Conservation (phyloP, 139 green algal genomes). For the Haematococcus sp. region DNA sequence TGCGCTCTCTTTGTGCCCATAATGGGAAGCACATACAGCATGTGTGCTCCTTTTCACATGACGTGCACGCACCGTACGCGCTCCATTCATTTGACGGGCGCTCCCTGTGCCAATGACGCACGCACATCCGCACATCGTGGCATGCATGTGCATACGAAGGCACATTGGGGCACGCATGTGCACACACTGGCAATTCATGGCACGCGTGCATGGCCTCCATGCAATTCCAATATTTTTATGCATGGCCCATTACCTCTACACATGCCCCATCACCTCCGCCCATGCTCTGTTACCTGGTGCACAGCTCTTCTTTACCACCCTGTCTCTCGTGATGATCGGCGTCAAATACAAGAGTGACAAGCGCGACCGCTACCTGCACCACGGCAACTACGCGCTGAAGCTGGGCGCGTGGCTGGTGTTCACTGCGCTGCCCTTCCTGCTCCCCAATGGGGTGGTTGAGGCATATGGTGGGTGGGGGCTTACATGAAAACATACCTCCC, state of each 20-base stretch:
- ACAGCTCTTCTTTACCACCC: slow-evolving; percentile 83
- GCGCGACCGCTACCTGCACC: slow-evolving; percentile 80
- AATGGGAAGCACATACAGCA: no score
- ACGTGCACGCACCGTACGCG: no score
- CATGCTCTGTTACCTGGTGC: background rate
- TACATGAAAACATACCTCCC: background rate
- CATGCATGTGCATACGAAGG: no score
- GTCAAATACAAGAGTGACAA: slow-evolving; percentile 83
- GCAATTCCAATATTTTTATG: background rate
- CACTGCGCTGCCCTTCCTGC: slow-evolving; percentile 81
- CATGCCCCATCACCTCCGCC: background rate
- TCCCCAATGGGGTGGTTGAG: slow-evolving; percentile 71
- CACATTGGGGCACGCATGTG: no score
- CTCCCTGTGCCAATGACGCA: no score
- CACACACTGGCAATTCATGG: no score
- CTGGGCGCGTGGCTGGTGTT: slow-evolving; percentile 76
- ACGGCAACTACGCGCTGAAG: slow-evolving; percentile 89
- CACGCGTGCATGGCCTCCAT: background rate
- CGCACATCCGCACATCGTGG: no score
- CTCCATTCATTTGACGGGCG: no score
- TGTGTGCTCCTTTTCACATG: no score
- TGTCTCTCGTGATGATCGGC: slow-evolving; percentile 75
- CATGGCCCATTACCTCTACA: no score
- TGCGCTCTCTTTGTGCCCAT: no score
- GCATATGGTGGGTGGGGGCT: slow-evolving; percentile 60